phyloP scores from a whole-genome alignment of 2,329 filamentous ascomycete species.

The Stagonosporopsis cucurbitacearum region DNA sequence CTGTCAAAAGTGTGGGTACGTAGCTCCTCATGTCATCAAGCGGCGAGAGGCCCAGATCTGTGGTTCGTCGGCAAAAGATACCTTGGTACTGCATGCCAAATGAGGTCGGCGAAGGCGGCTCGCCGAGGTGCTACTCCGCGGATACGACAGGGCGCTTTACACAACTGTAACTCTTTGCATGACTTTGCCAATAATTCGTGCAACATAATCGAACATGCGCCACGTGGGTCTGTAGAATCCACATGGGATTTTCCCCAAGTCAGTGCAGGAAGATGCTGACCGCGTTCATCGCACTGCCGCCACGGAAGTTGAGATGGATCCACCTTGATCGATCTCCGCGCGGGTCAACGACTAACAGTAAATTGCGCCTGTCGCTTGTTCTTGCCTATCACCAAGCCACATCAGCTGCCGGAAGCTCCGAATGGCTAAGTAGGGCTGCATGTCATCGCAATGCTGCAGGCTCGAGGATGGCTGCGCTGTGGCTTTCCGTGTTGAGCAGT shows the following conservation, averaged over 20 bases:
- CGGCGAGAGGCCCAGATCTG: conserved; percentile 9
- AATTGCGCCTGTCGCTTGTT: conserved; percentile 4
- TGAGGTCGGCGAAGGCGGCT: conserved; percentile 8
- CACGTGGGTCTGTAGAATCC: not conserved
- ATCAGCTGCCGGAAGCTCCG: not conserved
- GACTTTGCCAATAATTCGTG: not conserved
- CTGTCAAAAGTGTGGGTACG: not conserved
- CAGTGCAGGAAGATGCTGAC: not conserved
- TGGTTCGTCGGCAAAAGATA: conserved; percentile 8
- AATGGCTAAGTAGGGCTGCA: not conserved
- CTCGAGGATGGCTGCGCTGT: not conserved
- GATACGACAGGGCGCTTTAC: not conserved
- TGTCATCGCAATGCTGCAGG: conserved; percentile 2
- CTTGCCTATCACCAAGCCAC: not conserved
- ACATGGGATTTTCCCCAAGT: not conserved
- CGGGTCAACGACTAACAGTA: not conserved
- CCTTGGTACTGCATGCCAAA: conserved; percentile 4
- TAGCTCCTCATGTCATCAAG: not conserved
- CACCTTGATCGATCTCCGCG: not conserved
- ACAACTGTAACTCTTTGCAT: not conserved
- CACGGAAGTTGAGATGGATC: conserved; percentile 1
- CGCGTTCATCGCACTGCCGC: not conserved
- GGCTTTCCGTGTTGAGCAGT: not conserved
- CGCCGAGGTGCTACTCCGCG: conserved; percentile 1
- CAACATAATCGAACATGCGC: not conserved